Evolutionary conservation across 2,329 filamentous ascomycete genomes (phyloP).

Genomic region (Ampelomyces quisqualis): DNA sequence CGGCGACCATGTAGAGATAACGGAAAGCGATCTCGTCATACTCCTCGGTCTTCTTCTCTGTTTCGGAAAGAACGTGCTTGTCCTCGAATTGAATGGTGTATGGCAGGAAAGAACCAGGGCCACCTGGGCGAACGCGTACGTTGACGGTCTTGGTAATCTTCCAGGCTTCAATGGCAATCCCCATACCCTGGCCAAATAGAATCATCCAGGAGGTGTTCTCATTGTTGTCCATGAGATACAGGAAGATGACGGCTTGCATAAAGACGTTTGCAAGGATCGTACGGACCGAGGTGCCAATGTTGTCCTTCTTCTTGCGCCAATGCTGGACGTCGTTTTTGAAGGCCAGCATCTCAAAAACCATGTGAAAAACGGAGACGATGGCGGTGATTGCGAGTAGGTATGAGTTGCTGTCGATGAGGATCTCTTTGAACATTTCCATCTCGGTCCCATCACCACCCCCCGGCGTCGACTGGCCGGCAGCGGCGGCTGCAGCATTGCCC

Average conservation of each 20-base stretch:
- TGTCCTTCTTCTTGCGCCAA: conserved; percentile 99
- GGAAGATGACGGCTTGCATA: conserved; percentile 94
- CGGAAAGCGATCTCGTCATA: conserved; percentile 98
- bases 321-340: conserved; percentile 98
- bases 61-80: conserved; percentile 93
- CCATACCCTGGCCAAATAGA: conserved; percentile 84
- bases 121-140: conserved; percentile 72
- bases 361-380: conserved; percentile 83
- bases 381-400: conserved; percentile 84
- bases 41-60: conserved; percentile 96
- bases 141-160: conserved; percentile 96
- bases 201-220: conserved; percentile 99
- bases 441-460: conserved; percentile 87
- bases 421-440: conserved; percentile 96
- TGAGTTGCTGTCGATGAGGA: conserved; percentile 89
- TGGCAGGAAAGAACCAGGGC: conserved; percentile 69
- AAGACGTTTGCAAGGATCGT: conserved; percentile 96
- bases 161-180: conserved; percentile 79
- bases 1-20: conserved; percentile 90
- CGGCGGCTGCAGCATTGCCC: conserved; percentile 75
- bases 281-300: conserved; percentile 91
- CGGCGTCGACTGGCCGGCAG: conserved; percentile 67
- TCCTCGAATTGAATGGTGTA: conserved; percentile 87
- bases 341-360: conserved; percentile 91
- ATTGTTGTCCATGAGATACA: conserved; percentile 96